These are phyloP conservation scores for Pseudocercospora macadamiae DNA, from an alignment of 2,329 filamentous ascomycete species.

Conservation along the genomic window DNA sequence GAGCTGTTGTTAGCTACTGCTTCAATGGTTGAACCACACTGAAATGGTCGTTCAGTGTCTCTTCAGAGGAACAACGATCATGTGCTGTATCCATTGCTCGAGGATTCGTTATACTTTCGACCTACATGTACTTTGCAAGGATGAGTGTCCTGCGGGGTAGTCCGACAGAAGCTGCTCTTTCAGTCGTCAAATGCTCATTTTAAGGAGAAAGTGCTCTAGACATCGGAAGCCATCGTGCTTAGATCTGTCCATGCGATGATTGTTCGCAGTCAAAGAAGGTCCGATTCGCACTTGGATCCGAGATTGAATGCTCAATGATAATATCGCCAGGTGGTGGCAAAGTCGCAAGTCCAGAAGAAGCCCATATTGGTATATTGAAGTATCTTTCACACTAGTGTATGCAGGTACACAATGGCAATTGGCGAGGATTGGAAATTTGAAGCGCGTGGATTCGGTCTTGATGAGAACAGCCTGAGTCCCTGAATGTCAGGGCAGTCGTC, in stretches of 20 bases:
- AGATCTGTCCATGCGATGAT: no score
- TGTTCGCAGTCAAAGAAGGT: no score
- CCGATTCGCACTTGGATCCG: no score
- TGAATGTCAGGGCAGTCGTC: no score
- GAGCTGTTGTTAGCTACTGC: no score
- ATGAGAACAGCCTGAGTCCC: no score
- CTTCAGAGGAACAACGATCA: no score
- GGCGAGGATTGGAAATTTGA: background rate
- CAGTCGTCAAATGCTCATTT: background rate
- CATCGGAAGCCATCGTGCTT: background rate
- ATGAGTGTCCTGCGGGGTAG: background rate
- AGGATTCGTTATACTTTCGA: background rate
- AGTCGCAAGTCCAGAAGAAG: background rate
- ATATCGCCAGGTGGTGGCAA: background rate
- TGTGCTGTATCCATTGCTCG: background rate
- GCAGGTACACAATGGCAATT: background rate
- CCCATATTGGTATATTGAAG: background rate
- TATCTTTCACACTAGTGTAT: background rate
- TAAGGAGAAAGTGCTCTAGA: background rate
- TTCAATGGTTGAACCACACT: background rate
- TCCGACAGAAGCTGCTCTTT: no score
- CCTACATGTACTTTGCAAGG: background rate
- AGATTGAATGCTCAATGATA: background rate
- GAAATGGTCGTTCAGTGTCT: background rate
- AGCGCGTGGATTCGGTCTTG: no score